Conservation (phyloP, 805 yeast species). For the Kodamaea fukazawae region DNA sequence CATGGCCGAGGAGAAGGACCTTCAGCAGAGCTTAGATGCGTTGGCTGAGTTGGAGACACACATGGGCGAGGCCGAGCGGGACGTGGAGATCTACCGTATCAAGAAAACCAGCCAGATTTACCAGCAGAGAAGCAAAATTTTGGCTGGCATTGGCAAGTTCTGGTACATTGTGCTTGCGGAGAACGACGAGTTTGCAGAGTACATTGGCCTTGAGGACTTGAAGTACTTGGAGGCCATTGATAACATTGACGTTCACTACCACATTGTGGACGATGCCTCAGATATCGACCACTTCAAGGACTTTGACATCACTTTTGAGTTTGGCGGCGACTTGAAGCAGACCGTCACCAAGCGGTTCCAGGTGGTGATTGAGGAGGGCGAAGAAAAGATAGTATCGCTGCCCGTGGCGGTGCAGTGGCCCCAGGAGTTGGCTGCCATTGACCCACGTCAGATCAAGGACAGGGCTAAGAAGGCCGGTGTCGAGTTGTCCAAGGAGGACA, state of each 20-base stretch:
- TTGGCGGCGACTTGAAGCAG: slow-evolving; percentile 50
- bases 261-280: slow-evolving; percentile 29
- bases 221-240: slow-evolving; percentile 65
- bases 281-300: slow-evolving; percentile 44
- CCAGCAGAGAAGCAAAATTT: slow-evolving; percentile 51
- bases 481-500: slow-evolving; percentile 48
- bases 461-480: slow-evolving; percentile 19
- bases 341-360: slow-evolving; percentile 58
- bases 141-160: slow-evolving; percentile 62
- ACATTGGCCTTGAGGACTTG: slow-evolving; percentile 70
- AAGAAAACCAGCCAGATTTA: slow-evolving; percentile 56
- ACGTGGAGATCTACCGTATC: slow-evolving; percentile 55
- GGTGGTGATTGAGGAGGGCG: slow-evolving; percentile 48
- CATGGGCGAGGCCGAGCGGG: slow-evolving; percentile 57
- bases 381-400: slow-evolving; percentile 53
- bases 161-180: slow-evolving; percentile 88
- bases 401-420: slow-evolving; percentile 71
- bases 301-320: slow-evolving; percentile 59
- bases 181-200: slow-evolving; percentile 82
- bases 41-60: slow-evolving; percentile 59
- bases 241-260: slow-evolving; percentile 61
- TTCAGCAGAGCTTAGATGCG: slow-evolving; percentile 34
- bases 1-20: slow-evolving; percentile 7
- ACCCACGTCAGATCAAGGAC: slow-evolving; percentile 51
- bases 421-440: slow-evolving; percentile 48